Base-by-base conservation (phyloP, 2,329 filamentous ascomycete species). In the Volutella citrinella region DNA sequence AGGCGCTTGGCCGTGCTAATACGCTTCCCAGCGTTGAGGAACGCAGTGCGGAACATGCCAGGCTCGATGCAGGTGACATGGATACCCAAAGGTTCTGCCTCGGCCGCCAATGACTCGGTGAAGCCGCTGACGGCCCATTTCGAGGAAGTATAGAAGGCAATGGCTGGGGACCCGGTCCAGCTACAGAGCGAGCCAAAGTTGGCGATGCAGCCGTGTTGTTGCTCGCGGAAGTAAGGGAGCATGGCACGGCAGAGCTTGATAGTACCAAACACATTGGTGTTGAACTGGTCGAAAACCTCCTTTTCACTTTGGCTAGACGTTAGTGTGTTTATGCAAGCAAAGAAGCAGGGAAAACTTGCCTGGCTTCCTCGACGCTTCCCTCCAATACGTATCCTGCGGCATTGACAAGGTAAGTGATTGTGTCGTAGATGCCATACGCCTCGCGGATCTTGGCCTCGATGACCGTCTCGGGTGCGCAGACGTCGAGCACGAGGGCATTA, bases 261-360 rank as follows among this genome's bases (percentile, higher is more conserved):
- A 17, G 61, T 55, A 16, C 69, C 71, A 32, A 73, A 66, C 27
- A 74, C 65, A 44, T 76, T 75, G 30, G 68, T 69, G 42, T 67
- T 59, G 51, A 68, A 71, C 9, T 55, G 42, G 17, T 54, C 55
- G 10, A 48, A 49, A 19, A 57, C 49, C 33, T 63, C 59, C 16
- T 55, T 46, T 17, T 47, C 38, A 32, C 48, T 55, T 9, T 16
- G 4, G 10, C n/a, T n/a, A 12, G 14, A 14, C 11, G 7, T 30
- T 29, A 29, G 20, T 10, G 19, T 11, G n/a, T 6, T 10, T 10
- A 12, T 18, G 5, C 5, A 19, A 26, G 10, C 6, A 5, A 4
- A n/a, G 18, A 3, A 10, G 10, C 10, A 11, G 4, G 4, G 6
- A n/a, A 12, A 6, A 15, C 43, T 34, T 26, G 36, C 38, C 33